Evolutionary conservation across 805 yeast genomes (phyloP).

Genomic region (Wickerhamomyces subpelliculosus): DNA sequence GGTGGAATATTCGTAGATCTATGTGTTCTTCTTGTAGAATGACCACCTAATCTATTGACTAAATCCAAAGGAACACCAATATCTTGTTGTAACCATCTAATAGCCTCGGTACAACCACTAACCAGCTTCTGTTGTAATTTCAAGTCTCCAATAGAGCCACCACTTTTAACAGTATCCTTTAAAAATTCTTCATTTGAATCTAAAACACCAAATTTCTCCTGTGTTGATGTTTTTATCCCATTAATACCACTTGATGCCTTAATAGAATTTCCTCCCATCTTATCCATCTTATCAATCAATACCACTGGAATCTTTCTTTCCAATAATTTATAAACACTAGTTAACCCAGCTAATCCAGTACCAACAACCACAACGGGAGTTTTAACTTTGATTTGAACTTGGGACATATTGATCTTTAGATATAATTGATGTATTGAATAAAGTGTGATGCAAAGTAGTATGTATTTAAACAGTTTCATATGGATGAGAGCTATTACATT

Average conservation of each 20-base stretch:
- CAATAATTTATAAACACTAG: constrained; percentile 53
- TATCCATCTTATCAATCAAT: constrained; percentile 40
- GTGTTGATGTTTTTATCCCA: constrained; percentile 67
- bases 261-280: constrained; percentile 52
- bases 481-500: too few relatives aligned
- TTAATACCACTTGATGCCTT: constrained; percentile 61
- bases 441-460: too few relatives aligned
- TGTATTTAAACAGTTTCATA: too few relatives aligned
- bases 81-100: constrained; percentile 64
- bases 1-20: constrained; percentile 61
- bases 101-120: constrained; percentile 55
- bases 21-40: constrained; percentile 74
- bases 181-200: constrained; percentile 58
- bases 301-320: constrained; percentile 34
- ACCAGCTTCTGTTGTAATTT: constrained; percentile 53
- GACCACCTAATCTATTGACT: constrained; percentile 79
- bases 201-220: constrained; percentile 36
- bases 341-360: constrained; percentile 72
- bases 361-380: constrained; percentile 56
- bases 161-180: constrained; percentile 61
- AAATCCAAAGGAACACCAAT: constrained; percentile 57
- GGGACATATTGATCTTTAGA: not conserved
- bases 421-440: too few relatives aligned
- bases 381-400: not conserved
- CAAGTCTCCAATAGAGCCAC: constrained; percentile 53